Conservation (phyloP, 1,284 basidiomycete species). For the Trichosporon ovoides region DNA sequence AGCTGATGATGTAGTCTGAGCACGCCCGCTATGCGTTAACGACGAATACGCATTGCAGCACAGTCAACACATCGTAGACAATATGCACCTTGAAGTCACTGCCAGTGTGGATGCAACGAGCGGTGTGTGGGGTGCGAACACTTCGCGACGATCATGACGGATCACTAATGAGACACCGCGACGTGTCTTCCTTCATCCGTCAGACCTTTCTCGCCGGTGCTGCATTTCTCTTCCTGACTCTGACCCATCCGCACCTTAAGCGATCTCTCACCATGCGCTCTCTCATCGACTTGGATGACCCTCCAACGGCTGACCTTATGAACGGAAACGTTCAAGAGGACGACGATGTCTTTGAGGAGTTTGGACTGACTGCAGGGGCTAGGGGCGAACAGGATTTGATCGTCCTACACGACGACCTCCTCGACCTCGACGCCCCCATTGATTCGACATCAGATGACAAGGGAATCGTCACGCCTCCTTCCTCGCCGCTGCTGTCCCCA, state of each 20-base stretch:
- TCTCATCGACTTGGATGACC: background rate
- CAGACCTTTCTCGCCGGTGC: background rate
- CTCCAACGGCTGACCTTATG: background rate
- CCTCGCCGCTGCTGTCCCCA: background rate
- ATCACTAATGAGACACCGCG: background rate
- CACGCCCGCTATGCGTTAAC: background rate
- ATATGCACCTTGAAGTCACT: background rate
- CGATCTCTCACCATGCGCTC: background rate
- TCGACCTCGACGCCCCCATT: background rate
- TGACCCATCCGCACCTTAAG: background rate
- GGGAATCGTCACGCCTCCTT: background rate
- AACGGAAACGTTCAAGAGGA: background rate
- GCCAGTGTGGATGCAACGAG: background rate
- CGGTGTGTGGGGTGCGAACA: background rate
- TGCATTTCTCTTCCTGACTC: background rate
- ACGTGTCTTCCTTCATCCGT: background rate
- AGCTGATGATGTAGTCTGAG: slow-evolving; percentile 10
- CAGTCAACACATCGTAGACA: background rate
- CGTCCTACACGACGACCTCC: background rate
- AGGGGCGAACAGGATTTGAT: background rate
- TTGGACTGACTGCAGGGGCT: background rate
- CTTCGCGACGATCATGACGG: background rate
- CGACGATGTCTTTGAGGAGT: background rate
- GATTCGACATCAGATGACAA: background rate
- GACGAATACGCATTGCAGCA: background rate